Base-by-base conservation (phyloP, 805 yeast genomes). In the Maudiozyma pseudohumilis region DNA sequence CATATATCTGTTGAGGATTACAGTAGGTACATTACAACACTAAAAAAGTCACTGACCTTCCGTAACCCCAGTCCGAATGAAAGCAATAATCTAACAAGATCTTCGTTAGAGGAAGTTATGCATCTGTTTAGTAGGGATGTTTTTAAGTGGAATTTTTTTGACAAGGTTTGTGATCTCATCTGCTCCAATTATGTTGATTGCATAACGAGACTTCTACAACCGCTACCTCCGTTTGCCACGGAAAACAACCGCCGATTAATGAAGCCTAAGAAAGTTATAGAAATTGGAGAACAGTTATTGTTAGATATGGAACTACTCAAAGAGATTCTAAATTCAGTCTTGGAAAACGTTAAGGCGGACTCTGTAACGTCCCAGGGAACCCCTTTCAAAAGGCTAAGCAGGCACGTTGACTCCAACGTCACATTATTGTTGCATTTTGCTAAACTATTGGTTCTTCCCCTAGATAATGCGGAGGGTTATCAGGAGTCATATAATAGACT, bases 281-380 rank as follows among this genome's bases (percentile, higher is more conserved):
- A 37, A 24, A 70, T 69, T 50, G 81, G 89, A 3, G 95, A 88
- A 55, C 96, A 89, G 55, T 66, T 89, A 51, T 62, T 80, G 28
- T 62, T 82, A 17, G 98, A 89, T 60, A 52, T 82, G 2, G 77
- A 78, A 28, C 66, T 72, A 7, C 56, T 89, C 49, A 82, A 80
- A 50, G 65, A 67, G 20, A 64, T 72, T 20, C 66, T 84, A 11
- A 41, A 46, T 19, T 28, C 45, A 4, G 35, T 55, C 13, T 42
- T 49, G 9, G 53, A 53, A 12, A 45, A 44, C 29, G 46, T 45
- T 17, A 40, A 50, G 3, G 46, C 42, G 27, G 37, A 35, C 6
- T 35, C 44, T n/a, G 39, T 36, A 11, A 36, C 41, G 3, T 24
- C 40, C 2, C 50, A 46, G 26, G 44, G 40, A 26, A 44, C 53